A percentile compares a stretch with the other conserved stretches of the same genome.
These are phyloP conservation scores for Ophiosphaerella herpotricha DNA, from an alignment of 2,329 filamentous ascomycete genomes.

Conservation along the genomic window DNA sequence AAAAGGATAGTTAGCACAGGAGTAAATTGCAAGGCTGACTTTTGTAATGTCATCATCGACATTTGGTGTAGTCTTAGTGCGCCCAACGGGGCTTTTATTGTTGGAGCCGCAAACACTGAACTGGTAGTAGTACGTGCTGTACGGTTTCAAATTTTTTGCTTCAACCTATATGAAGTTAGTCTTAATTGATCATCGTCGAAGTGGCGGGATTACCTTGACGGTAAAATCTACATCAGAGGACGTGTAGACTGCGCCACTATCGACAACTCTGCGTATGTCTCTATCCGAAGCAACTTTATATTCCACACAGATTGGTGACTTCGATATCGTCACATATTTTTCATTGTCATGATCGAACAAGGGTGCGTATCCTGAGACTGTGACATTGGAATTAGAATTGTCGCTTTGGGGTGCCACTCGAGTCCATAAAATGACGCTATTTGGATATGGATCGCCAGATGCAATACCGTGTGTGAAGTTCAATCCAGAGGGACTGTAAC, in stretches of 20 bases:
- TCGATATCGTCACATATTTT: conserved; percentile 58
- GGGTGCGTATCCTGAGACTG: conserved; percentile 61
- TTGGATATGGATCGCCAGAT: conserved; percentile 52
- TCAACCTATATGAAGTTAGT: conserved; percentile 58
- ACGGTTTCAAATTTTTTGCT: conserved; percentile 64
- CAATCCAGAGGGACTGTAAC: conserved; percentile 26
- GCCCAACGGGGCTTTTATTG: conserved; percentile 65
- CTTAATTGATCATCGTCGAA: background rate
- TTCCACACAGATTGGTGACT: conserved; percentile 68
- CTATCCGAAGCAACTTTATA: conserved; percentile 63
- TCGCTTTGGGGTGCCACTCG: conserved; percentile 44
- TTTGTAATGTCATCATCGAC: conserved; percentile 60
- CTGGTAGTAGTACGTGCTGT: conserved; percentile 71
- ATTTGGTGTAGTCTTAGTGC: conserved; percentile 71
- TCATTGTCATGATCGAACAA: conserved; percentile 60
- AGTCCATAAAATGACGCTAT: conserved; percentile 44
- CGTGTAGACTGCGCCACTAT: conserved; percentile 67
- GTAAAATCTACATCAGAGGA: conserved; percentile 77
- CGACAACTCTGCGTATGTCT: conserved; percentile 54
- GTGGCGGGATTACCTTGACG: conserved; percentile 59
- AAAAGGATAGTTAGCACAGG: conserved; percentile 62
- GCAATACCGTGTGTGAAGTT: conserved; percentile 53
- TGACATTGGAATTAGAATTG: conserved; percentile 50
- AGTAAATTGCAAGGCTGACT: conserved; percentile 70
- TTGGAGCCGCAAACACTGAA: conserved; percentile 70